A percentile compares a stretch with the other conserved stretches of the same genome.
Conservation (phyloP, 176 grass and related monocot genomes). For the Aegilops speltoides region DNA sequence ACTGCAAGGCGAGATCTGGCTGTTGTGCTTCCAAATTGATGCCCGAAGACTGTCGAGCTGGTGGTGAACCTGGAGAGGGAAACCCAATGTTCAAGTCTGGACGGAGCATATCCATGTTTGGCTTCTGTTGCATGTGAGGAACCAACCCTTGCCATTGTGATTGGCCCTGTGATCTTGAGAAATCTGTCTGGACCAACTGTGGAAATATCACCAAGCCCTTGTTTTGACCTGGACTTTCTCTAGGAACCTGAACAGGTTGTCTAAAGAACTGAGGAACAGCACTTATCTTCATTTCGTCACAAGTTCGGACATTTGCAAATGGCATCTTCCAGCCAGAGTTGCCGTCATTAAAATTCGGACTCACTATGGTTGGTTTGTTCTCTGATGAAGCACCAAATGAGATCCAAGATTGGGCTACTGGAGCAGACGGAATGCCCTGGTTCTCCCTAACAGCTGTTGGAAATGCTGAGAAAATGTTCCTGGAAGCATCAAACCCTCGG, state of each 20-base stretch:
- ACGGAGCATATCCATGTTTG: slow-evolving; percentile 67
- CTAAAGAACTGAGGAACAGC: slow-evolving; percentile 55
- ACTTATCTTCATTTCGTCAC: slow-evolving; percentile 38
- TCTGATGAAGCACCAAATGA: slow-evolving; percentile 67
- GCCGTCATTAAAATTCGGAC: slow-evolving; percentile 40
- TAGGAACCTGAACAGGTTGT: slow-evolving; percentile 55
- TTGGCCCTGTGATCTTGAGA: slow-evolving; percentile 62
- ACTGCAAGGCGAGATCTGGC: slow-evolving; percentile 93
- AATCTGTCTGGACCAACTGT: slow-evolving; percentile 69
- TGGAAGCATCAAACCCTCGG: slow-evolving; percentile 50
- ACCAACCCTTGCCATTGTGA: slow-evolving; percentile 72
- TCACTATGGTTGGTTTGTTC: slow-evolving; percentile 56
- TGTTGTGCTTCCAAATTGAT: slow-evolving; percentile 97
- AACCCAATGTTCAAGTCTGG: slow-evolving; percentile 97
- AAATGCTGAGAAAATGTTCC: slow-evolving; percentile 51
- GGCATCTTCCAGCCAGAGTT: slow-evolving; percentile 67
- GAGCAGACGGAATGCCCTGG: slow-evolving; percentile 45
- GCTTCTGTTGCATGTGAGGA: slow-evolving; percentile 69
- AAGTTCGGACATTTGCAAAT: slow-evolving; percentile 43
- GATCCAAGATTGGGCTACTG: slow-evolving; percentile 77
- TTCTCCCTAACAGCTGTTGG: slow-evolving; percentile 65
- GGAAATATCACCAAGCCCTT: slow-evolving; percentile 76
- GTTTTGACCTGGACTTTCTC: slow-evolving; percentile 59
- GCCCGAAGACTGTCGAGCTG: slow-evolving; percentile 65
- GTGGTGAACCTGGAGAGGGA: slow-evolving; percentile 74